Conservation (phyloP, 768 basidiomycete species). For the Kwoniella bestiolae region DNA sequence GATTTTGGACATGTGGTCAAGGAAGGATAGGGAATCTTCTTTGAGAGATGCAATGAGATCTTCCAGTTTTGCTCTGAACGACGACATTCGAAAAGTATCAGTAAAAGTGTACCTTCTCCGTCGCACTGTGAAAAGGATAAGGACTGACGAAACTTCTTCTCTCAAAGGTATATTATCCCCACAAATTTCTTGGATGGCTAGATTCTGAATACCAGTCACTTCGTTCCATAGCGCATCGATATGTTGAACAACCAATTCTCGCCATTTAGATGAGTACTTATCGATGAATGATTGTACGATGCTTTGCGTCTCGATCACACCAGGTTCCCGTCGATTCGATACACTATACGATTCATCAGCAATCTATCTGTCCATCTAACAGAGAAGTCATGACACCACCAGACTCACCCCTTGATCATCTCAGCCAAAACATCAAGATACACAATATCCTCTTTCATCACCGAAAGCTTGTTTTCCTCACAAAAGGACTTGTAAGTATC, state of each 20-base stretch:
- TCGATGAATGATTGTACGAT: constrained; percentile 4
- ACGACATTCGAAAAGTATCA: too few species aligned
- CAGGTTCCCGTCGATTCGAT: constrained; percentile 7
- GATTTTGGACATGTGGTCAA: not conserved
- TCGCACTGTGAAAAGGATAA: not conserved
- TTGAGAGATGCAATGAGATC: not conserved
- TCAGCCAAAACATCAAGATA: constrained; percentile 7
- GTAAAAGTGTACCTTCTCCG: not conserved
- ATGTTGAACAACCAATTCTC: not conserved
- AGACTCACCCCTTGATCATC: constrained; percentile 12
- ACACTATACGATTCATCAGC: not conserved
- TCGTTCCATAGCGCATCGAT: constrained; percentile 3
- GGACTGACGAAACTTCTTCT: not conserved
- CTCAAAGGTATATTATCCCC: not conserved
- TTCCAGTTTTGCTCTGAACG: not conserved
- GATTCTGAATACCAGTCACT: not conserved
- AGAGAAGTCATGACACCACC: too few species aligned
- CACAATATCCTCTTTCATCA: not conserved
- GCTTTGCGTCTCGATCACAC: not conserved
- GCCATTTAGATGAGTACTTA: not conserved
- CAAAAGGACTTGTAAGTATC: constrained; percentile 4
- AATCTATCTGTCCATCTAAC: too few species aligned
- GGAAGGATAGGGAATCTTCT: not conserved
- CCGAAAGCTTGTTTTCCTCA: not conserved
- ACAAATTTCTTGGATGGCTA: not conserved